These are phyloP conservation scores for Verticillium tricorpus DNA, from an alignment of 2,329 filamentous ascomycete species.

Conservation along the genomic window DNA sequence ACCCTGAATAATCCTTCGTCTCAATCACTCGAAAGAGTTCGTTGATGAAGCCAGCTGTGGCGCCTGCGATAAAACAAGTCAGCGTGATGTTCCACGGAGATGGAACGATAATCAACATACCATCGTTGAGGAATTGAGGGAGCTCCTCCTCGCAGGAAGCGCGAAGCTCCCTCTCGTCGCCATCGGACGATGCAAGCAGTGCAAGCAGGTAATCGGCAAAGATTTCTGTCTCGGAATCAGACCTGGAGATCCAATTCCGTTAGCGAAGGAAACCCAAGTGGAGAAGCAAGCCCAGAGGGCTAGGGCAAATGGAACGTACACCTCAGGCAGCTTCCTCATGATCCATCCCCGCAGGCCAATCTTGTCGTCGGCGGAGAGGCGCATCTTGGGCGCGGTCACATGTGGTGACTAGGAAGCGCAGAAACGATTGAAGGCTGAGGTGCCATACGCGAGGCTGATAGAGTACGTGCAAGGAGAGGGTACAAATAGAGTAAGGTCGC, in stretches of 20 bases:
- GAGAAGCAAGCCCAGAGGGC: neutral
- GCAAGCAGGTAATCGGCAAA: constrained; percentile 83
- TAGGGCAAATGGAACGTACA: constrained; percentile 5
- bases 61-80: neutral
- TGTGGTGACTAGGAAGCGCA: neutral
- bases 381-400: constrained; percentile 33
- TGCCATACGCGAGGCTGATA: neutral
- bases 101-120: constrained; percentile 27
- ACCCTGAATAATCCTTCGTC: constrained; percentile 48
- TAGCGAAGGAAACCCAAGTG: neutral
- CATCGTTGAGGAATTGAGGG: constrained; percentile 69
- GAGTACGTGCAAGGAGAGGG: neutral
- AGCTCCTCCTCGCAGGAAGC: constrained; percentile 68
- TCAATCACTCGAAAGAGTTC: constrained; percentile 65
- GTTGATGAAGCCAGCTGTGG: constrained; percentile 35
- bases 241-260: constrained; percentile 41
- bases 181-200: constrained; percentile 63
- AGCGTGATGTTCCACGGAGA: neutral
- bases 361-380: constrained; percentile 59
- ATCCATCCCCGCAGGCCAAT: constrained; percentile 70
- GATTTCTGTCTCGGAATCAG: constrained; percentile 75
- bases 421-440: neutral
- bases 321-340: constrained; percentile 43
- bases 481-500: neutral
- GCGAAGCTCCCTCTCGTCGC: constrained; percentile 58